Base-by-base conservation (phyloP, 345 rosid species). In the Ceriops zippeliana region DNA sequence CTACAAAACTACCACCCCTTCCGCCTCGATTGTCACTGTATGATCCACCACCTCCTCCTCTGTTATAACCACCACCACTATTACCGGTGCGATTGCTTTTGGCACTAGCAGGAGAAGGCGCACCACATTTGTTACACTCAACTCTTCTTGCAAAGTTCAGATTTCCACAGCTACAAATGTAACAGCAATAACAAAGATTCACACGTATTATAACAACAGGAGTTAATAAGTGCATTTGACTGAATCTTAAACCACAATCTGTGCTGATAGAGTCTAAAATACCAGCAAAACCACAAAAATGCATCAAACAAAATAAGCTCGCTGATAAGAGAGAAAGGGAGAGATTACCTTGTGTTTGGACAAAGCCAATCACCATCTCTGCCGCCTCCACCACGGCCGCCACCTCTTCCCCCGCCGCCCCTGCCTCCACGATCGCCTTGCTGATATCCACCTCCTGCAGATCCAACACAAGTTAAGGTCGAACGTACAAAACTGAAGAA, bases 91-190 rank as follows among this genome's bases (percentile, higher is more conserved):
- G 76, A 46, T 76, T 69, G 58, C 42, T 76, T 35, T 68, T 72
- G 37, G 51, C 76, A 30, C 90, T 92, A 76, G 86, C 84, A 53
- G 98, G 92, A 64, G 87, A 79, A 28, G 97, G 89, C 67, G 98
- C 65, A 28, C 96, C 97, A 56, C 99, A 96, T 81, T 90, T 96
- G 87, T 96, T 96, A 85, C 99, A 96, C 73, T 92, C 99, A 65
- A 80, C 79, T 79, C 99, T 85, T 79, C 98, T 89, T 27, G 98
- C 98, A 76, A 96, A 96, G 82, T 96, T 96, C 86, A 84, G 80
- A 84, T 96, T 96, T 77, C 96, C 99, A 83, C 99, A 92, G 75
- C 99, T 96, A 83, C 79, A 56, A 56, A 54, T 7, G 79, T 72
- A 86, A 73, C 46, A 73, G 72, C 75, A 73, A 74, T 67, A 20